These are phyloP conservation scores for Canariomyces notabilis DNA, from an alignment of 2,329 filamentous ascomycete genomes.

Conservation along the genomic window DNA sequence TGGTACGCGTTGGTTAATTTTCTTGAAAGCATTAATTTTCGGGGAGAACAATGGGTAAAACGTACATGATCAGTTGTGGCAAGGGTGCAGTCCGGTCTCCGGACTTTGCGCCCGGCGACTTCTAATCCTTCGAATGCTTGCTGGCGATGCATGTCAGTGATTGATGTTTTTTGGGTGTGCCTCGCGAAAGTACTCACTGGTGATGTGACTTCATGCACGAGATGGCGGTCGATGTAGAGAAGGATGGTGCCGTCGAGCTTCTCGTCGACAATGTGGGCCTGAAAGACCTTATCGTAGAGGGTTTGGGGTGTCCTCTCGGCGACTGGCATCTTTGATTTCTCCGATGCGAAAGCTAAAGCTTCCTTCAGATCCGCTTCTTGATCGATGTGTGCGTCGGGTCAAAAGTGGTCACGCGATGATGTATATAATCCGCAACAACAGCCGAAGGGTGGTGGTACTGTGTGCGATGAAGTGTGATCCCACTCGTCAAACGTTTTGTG, in stretches of 20 bases:
- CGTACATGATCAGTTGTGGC: conserved; percentile 92
- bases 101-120: conserved; percentile 81
- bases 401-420: no score
- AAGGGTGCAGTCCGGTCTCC: conserved; percentile 92
- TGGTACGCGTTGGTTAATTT: background rate
- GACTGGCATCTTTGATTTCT: conserved; percentile 62
- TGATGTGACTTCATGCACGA: conserved; percentile 97
- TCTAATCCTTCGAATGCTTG: conserved; percentile 96
- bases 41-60: conserved; percentile 18
- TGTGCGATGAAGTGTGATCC: background rate
- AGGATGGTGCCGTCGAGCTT: conserved; percentile 88
- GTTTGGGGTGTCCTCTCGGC: conserved; percentile 70
- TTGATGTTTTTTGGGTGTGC: background rate
- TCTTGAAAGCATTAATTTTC: background rate
- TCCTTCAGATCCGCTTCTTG: no score
- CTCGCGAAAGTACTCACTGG: conserved; percentile 54
- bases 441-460: conserved; percentile 1
- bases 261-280: conserved; percentile 91
- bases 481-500: background rate
- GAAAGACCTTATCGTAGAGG: conserved; percentile 96
- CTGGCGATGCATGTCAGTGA: conserved; percentile 37
- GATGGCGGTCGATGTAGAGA: conserved; percentile 93
- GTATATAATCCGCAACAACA: no score
- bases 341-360: conserved; percentile 7
- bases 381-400: no score